A percentile compares a stretch with the other conserved stretches of the same genome.
These are phyloP conservation scores for Rhizopus stolonifer DNA, from an alignment of 371 early-diverging fungal genomes.

Conservation along the genomic window DNA sequence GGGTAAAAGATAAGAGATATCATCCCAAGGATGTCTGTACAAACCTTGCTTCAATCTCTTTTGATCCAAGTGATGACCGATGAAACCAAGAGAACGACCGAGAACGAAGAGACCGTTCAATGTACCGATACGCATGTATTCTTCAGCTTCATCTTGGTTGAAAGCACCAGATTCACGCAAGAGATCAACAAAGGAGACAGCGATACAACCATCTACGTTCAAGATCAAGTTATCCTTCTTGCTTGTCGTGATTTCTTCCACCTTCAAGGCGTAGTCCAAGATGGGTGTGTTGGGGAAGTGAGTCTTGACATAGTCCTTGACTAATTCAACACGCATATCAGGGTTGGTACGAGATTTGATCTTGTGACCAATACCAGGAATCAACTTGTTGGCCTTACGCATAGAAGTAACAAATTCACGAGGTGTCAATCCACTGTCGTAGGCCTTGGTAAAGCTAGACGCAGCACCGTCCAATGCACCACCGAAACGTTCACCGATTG, in stretches of 20 bases:
- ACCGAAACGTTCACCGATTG: constrained; percentile 96
- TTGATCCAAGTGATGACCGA: constrained; percentile 96
- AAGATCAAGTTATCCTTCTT: constrained; percentile 98
- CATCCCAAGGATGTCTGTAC: constrained; percentile 98
- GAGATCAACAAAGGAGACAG: constrained; percentile 94
- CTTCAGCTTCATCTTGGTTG: constrained; percentile 92
- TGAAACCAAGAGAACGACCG: constrained; percentile 94
- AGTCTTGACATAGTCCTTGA: constrained; percentile 89
- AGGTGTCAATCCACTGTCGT: constrained; percentile 87
- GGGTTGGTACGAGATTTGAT: constrained; percentile 98
- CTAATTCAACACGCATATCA: constrained; percentile 92
- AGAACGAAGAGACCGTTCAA: constrained; percentile 96
- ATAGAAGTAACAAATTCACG: constrained; percentile 89
- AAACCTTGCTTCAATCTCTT: constrained; percentile 96
- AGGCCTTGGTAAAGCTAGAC: constrained; percentile 82
- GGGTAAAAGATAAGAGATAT: constrained; percentile 90
- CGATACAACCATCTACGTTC: constrained; percentile 97
- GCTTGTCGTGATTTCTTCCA: constrained; percentile 93
- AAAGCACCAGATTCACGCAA: constrained; percentile 92
- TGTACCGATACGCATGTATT: constrained; percentile 94
- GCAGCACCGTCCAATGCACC: constrained; percentile 98
- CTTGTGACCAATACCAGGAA: constrained; percentile 98
- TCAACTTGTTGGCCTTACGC: constrained; percentile 90
- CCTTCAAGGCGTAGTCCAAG: constrained; percentile 91
- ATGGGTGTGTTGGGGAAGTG: constrained; percentile 89